Base-by-base conservation (phyloP, 306 rosid species). In the Acacia crassicarpa region DNA sequence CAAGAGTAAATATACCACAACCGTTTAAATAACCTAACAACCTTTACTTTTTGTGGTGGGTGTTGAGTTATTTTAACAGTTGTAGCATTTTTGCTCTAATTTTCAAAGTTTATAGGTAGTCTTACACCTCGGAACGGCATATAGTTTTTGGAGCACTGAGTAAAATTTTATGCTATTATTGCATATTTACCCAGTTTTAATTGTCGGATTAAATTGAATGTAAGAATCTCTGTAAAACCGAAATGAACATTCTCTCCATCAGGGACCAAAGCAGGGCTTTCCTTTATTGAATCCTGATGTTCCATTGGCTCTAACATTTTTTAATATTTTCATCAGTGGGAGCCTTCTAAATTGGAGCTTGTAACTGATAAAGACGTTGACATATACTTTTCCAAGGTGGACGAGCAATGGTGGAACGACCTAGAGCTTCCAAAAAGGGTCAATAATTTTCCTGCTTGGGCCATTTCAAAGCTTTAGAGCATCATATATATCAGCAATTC, bases 401-500 rank as follows among this genome's bases (percentile, higher is more conserved):
- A 94, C 27, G 94, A 86, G 40, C 74, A 91, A 83, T 92, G 82
- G 45, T 94, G 98, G 98, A 82, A 85, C 40, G 98, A 94, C 65
- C 85, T 94, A 77, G 80, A 89, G 86, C 87, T 95, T 79, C 98
- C 97, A 45, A 84, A 84, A 70, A 95, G 96, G 91, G 77, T 91
- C 89, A 80, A 87, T 86, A 87, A 86, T 78, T 84, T 93, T 86
- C 92, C 96, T 44, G 67, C 54, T 49, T 88, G 53, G 84, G 98
- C 92, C 81, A 85, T 91, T 83, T 84, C 98, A 51, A 95, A 95
- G 87, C 93, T 95, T 74, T 95, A 87, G 83, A 53, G 74, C 58
- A 65, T 75, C 65, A 46, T 56, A 56, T 6, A 46, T 56, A 56
- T 6, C 44, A 25, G 13, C 45, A 61, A 27, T 51, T 53, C 67